Percentiles rank a stretch among this genome's conserved stretches.
These are phyloP conservation scores for Penicillium argentinense DNA, from an alignment of 495 filamentous ascomycete genomes.

Conservation along the genomic window DNA sequence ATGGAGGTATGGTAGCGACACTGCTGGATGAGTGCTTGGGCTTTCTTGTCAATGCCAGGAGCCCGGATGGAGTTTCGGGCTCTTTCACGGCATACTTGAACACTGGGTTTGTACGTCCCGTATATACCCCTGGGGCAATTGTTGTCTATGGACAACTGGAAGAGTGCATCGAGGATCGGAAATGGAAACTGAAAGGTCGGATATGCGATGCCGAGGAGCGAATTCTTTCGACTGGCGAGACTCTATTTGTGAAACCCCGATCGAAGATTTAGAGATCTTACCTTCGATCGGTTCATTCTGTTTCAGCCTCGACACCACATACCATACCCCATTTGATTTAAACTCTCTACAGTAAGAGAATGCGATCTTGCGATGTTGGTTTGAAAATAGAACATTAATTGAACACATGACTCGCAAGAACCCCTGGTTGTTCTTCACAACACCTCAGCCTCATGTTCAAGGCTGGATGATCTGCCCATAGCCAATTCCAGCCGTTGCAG, in stretches of 20 bases:
- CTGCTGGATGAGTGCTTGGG: conserved; percentile 60
- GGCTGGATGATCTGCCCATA: too few relatives aligned
- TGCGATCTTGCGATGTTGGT: too few relatives aligned
- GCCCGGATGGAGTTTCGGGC: background rate
- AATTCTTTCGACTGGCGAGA: conserved; percentile 45
- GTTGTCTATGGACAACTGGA: conserved; percentile 44
- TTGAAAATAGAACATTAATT: too few relatives aligned
- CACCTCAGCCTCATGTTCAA: too few relatives aligned
- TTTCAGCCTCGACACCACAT: background rate
- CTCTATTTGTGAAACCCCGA: conserved; percentile 43
- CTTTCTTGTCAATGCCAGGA: conserved; percentile 30
- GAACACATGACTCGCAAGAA: too few relatives aligned
- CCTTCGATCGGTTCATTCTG: background rate
- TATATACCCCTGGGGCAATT: conserved; percentile 53
- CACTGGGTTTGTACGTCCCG: conserved; percentile 52
- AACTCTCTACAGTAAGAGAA: too few relatives aligned
- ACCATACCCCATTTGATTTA: too few relatives aligned
- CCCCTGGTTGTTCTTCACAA: too few relatives aligned
- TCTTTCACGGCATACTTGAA: conserved; percentile 59
- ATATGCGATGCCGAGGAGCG: conserved; percentile 40
- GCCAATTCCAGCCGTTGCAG: too few relatives aligned
- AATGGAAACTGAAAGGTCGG: conserved; percentile 42
- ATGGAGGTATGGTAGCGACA: conserved; percentile 50
- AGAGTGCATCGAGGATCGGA: conserved; percentile 40
- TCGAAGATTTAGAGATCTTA: conserved; percentile 19